Conservation (phyloP, 306 rosid species). For the Sicyos baderoa region DNA sequence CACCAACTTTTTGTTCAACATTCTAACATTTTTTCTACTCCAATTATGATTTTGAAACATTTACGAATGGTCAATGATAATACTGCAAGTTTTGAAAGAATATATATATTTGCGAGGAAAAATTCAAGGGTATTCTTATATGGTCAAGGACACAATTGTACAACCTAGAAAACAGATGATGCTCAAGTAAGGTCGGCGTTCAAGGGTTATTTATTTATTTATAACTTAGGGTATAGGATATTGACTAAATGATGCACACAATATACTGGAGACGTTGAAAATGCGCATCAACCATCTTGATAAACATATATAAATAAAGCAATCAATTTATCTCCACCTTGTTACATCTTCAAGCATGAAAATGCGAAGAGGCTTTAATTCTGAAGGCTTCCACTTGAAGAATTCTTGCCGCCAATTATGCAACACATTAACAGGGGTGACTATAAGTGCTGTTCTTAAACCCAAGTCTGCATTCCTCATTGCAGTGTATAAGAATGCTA, state of each 20-base stretch:
- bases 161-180: too few species aligned
- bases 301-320: slow-evolving; percentile 1
- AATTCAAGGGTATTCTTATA: too few species aligned
- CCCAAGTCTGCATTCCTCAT: slow-evolving; percentile 87
- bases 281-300: not conserved
- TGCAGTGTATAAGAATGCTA: slow-evolving; percentile 88
- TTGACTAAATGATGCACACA: not conserved
- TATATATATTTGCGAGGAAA: too few species aligned
- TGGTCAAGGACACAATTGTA: too few species aligned
- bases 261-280: not conserved
- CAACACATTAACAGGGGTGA: slow-evolving; percentile 89
- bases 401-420: slow-evolving; percentile 98
- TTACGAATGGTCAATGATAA: too few species aligned
- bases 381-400: slow-evolving; percentile 84
- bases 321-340: slow-evolving; percentile 38
- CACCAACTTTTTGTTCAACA: too few species aligned
- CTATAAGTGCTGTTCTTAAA: slow-evolving; percentile 77
- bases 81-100: too few species aligned
- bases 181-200: too few species aligned
- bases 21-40: too few species aligned
- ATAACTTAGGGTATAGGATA: too few species aligned
- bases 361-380: slow-evolving; percentile 63
- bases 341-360: slow-evolving; percentile 90
- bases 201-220: too few species aligned
- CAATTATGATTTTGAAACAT: too few species aligned